Evolutionary conservation across 2,329 filamentous ascomycete genomes (phyloP).

Genomic region (Ophiostoma sp.): DNA sequence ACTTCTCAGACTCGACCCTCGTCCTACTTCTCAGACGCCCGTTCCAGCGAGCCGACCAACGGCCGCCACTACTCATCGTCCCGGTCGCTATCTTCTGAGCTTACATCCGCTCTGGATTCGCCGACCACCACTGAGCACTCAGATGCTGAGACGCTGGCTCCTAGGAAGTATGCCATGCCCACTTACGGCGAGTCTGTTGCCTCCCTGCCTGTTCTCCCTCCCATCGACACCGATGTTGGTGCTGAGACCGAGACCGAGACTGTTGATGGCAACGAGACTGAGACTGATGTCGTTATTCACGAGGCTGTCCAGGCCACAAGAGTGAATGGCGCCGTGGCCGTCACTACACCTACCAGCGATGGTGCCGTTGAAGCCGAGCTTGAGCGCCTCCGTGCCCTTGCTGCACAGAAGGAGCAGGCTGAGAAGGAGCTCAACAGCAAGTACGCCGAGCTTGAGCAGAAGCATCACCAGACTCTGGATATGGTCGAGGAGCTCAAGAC

Average conservation of each 20-base stretch:
- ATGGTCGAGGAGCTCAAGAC: slow-evolving; percentile 88
- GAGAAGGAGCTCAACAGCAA: slow-evolving; percentile 67
- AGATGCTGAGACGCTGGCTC: slow-evolving; percentile 49
- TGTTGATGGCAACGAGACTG: slow-evolving; percentile 1
- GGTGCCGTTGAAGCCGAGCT: slow-evolving; percentile 54
- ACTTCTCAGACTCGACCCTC: slow-evolving; percentile 54
- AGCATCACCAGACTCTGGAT: slow-evolving; percentile 75
- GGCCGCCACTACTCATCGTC: slow-evolving; percentile 66
- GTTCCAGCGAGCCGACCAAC: slow-evolving; percentile 65
- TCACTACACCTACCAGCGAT: neutral
- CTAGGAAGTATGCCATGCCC: slow-evolving; percentile 17
- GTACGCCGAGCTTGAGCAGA: slow-evolving; percentile 75
- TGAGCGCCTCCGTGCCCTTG: slow-evolving; percentile 62
- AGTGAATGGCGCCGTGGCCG: neutral
- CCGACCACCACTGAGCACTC: slow-evolving; percentile 59
- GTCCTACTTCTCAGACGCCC: slow-evolving; percentile 79
- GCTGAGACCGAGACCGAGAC: slow-evolving; percentile 8
- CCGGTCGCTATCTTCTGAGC: slow-evolving; percentile 87
- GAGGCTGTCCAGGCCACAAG: neutral
- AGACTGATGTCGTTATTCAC: slow-evolving; percentile 7
- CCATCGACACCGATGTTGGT: slow-evolving; percentile 19
- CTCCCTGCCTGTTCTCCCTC: neutral
- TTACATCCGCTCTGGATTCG: slow-evolving; percentile 80
- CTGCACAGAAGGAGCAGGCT: slow-evolving; percentile 69
- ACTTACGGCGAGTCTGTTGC: neutral